phyloP scores from a whole-genome alignment of 495 filamentous ascomycete genomes.

The Aspergillus cristatus region DNA sequence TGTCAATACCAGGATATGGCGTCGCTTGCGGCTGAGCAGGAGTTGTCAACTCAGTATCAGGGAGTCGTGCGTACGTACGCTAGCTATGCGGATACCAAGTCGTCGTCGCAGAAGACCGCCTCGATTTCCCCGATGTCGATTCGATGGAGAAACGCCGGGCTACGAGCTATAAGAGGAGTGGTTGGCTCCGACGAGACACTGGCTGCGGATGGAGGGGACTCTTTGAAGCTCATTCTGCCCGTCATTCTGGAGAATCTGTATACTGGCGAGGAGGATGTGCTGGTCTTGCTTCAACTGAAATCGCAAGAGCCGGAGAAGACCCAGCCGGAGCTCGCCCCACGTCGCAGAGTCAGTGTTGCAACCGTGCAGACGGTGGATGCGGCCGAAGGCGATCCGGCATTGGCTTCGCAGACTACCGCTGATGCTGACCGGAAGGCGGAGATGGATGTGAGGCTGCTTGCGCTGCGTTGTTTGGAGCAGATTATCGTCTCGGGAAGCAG shows the following conservation, averaged over 20 bases:
- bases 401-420: slow-evolving; percentile 63
- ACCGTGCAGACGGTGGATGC: slow-evolving; percentile 66
- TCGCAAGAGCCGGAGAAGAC: slow-evolving; percentile 55
- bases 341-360: slow-evolving; percentile 65
- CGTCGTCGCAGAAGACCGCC: slow-evolving; percentile 20
- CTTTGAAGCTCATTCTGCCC: slow-evolving; percentile 66
- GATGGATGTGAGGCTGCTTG: slow-evolving; percentile 73
- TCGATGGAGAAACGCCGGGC: slow-evolving; percentile 71
- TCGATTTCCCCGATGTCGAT: slow-evolving; percentile 66
- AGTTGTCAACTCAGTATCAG: slow-evolving; percentile 72
- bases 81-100: slow-evolving; percentile 51
- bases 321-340: slow-evolving; percentile 47
- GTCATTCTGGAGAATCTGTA: slow-evolving; percentile 79
- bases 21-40: slow-evolving; percentile 69
- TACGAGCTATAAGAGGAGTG: slow-evolving; percentile 70
- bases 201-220: slow-evolving; percentile 60
- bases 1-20: slow-evolving; percentile 73
- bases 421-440: slow-evolving; percentile 82
- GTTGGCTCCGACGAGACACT: slow-evolving; percentile 64
- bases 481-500: slow-evolving; percentile 67
- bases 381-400: slow-evolving; percentile 56
- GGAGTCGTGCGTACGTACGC: slow-evolving; percentile 70
- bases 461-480: slow-evolving; percentile 70
- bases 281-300: slow-evolving; percentile 51
- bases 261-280: slow-evolving; percentile 59